A percentile compares a stretch with the other conserved stretches of the same genome.
Evolutionary conservation across 78 protist species (phyloP).

Genomic region (Bigelowiella natans): DNA sequence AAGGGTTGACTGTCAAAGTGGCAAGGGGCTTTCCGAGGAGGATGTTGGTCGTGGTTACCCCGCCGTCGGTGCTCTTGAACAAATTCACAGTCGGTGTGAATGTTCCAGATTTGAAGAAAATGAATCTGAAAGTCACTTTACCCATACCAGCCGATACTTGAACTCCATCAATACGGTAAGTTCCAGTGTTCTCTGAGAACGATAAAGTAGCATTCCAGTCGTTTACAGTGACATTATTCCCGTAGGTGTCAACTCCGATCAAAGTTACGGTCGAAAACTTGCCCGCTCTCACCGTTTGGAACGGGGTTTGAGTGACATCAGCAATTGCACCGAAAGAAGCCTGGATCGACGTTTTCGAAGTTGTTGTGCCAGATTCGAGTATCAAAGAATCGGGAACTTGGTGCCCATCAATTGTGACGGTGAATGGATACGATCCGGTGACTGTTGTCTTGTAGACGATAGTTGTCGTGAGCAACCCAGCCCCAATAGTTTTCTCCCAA

Average conservation of each 20-base stretch:
- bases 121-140: neutral
- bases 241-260: neutral
- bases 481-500: neutral
- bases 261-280: neutral
- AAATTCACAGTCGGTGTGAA: neutral
- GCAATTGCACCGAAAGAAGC: neutral
- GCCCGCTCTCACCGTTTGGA: neutral
- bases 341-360: neutral
- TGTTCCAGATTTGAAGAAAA: neutral
- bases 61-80: neutral
- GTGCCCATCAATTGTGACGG: neutral
- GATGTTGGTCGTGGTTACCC: neutral
- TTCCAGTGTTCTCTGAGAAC: too few relatives aligned
- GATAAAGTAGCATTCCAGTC: too few relatives aligned
- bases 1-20: neutral
- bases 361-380: neutral
- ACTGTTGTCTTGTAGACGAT: neutral
- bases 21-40: neutral
- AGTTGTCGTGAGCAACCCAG: neutral
- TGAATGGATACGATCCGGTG: neutral
- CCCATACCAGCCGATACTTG: too few relatives aligned
- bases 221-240: neutral
- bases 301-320: neutral
- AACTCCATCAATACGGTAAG: too few relatives aligned
- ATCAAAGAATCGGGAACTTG: too few relatives aligned